phyloP scores from a whole-genome alignment of 169 alveolate genomes.

The Eimeria falciformis region DNA sequence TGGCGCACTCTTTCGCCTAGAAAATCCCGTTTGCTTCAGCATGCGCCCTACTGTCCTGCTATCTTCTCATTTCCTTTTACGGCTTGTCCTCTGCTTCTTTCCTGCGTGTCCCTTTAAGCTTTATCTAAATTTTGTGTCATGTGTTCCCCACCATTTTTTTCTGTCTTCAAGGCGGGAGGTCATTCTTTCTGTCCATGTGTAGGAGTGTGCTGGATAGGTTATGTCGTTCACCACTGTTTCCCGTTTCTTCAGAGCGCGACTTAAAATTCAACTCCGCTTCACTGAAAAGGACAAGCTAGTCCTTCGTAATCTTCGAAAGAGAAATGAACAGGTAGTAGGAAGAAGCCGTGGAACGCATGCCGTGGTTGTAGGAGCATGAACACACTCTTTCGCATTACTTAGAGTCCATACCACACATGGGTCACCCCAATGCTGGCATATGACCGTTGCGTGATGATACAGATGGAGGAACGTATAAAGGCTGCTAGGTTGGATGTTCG shows the following conservation, averaged over 20 bases:
- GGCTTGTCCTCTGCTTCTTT: no score
- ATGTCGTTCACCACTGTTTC: not conserved
- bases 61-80: no score
- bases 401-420: not conserved
- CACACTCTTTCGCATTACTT: not conserved
- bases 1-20: no score
- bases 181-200: no score
- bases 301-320: conserved; percentile 42
- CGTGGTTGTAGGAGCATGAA: not conserved
- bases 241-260: conserved; percentile 53
- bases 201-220: not conserved
- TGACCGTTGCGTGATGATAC: not conserved
- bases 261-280: conserved; percentile 77
- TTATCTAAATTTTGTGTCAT: no score
- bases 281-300: conserved; percentile 78
- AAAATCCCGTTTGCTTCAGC: no score
- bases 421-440: not conserved
- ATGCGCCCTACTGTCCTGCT: no score
- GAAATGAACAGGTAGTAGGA: conserved; percentile 54
- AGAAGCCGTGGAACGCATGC: not conserved
- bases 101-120: no score
- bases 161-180: no score
- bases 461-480: conserved; percentile 31
- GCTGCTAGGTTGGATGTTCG: conserved; percentile 52
- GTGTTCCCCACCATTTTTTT: not conserved